Evolutionary conservation across 352 stramenopile species (phyloP).

Genomic region (Globisporangium paroecandrum): DNA sequence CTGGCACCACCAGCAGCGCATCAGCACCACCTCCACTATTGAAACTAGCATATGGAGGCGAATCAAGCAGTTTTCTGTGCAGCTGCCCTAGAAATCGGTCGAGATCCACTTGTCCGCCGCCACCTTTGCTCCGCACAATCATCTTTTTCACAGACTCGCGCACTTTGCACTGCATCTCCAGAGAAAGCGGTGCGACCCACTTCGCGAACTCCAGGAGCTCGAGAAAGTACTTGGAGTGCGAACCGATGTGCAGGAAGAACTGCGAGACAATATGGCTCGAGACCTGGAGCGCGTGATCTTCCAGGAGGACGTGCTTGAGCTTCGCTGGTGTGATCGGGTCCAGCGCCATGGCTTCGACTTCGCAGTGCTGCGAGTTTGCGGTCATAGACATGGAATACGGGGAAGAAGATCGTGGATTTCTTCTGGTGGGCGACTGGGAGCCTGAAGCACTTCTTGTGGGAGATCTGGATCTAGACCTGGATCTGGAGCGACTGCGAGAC

Average conservation of each 20-base stretch:
- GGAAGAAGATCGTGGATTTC: neutral
- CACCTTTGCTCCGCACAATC: constrained; percentile 40
- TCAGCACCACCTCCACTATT: neutral
- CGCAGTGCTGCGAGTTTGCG: constrained; percentile 10
- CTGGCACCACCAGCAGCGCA: neutral
- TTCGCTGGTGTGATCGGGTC: constrained; percentile 34
- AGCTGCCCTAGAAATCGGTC: constrained; percentile 46
- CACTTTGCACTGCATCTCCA: constrained; percentile 32
- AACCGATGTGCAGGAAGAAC: constrained; percentile 53
- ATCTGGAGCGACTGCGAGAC: no score
- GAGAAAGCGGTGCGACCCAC: constrained; percentile 36
- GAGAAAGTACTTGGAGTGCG: constrained; percentile 38
- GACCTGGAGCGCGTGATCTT: constrained; percentile 26
- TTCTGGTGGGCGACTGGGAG: constrained; percentile 5
- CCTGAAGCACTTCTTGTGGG: constrained; percentile 2
- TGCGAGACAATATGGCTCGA: constrained; percentile 45
- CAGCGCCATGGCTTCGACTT: constrained; percentile 17
- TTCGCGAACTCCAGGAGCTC: constrained; percentile 38
- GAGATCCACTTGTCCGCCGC: constrained; percentile 42
- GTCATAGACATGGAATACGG: constrained; percentile 3
- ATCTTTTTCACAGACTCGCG: constrained; percentile 35
- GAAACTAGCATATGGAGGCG: constrained; percentile 14
- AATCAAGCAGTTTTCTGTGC: constrained; percentile 28
- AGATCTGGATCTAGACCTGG: neutral
- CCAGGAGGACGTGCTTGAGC: constrained; percentile 36